Percentiles rank a stretch among this genome's conserved stretches.
These are phyloP conservation scores for Colletotrichum sp. DNA, from an alignment of 2,329 filamentous ascomycete species.

Conservation along the genomic window DNA sequence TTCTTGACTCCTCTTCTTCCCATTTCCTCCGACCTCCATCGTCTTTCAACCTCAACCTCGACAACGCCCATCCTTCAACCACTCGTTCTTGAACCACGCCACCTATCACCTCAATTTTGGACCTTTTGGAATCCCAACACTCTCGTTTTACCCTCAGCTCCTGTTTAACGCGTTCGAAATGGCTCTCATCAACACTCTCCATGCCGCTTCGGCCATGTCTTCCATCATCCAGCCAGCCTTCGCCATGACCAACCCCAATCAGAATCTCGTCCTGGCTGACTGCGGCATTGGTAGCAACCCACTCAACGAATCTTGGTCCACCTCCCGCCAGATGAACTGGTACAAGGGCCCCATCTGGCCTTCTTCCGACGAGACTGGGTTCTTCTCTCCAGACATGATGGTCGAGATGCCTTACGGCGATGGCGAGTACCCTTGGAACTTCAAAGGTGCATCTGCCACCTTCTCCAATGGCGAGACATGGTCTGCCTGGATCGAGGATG, in stretches of 20 bases:
- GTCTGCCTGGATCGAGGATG: slow-evolving; percentile 46
- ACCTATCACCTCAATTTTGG: background rate
- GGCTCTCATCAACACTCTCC: background rate
- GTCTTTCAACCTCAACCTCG: background rate
- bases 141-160: background rate
- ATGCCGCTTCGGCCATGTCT: slow-evolving; percentile 5
- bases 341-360: slow-evolving; percentile 43
- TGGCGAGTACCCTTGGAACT: slow-evolving; percentile 43
- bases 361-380: slow-evolving; percentile 34
- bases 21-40: background rate
- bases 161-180: background rate
- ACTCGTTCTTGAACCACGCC: background rate
- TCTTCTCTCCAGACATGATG: slow-evolving; percentile 39
- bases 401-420: slow-evolving; percentile 42
- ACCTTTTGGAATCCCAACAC: background rate
- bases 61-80: background rate
- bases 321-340: slow-evolving; percentile 49
- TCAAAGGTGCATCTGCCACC: slow-evolving; percentile 38
- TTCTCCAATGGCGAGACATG: slow-evolving; percentile 43
- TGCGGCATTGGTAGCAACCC: slow-evolving; percentile 46
- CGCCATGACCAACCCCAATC: slow-evolving; percentile 27
- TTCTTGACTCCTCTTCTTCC: background rate
- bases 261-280: slow-evolving; percentile 44
- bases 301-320: slow-evolving; percentile 43
- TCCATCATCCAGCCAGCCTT: background rate